A percentile compares a stretch with the other conserved stretches of the same genome.
Evolutionary conservation across 2,329 filamentous ascomycete genomes (phyloP).

Genomic region (Fusarium albosuccineum): DNA sequence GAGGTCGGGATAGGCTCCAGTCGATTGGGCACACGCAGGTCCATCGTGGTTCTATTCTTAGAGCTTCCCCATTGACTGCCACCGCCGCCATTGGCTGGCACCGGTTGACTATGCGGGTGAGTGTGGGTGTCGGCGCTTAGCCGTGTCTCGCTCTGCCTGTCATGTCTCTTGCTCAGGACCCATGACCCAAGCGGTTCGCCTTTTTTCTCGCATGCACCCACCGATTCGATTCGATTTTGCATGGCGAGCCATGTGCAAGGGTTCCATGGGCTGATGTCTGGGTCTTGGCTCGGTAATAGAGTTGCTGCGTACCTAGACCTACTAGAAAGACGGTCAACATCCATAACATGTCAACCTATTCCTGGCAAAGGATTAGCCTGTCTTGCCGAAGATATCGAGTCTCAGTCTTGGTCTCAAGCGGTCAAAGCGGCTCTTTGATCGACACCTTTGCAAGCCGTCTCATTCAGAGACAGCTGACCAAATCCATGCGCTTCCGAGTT

Average conservation of each 20-base stretch:
- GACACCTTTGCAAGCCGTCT: background rate
- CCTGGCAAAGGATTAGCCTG: background rate
- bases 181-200: constrained; percentile 31
- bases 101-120: constrained; percentile 38
- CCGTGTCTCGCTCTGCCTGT: constrained; percentile 38
- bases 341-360: too few relatives aligned
- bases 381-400: background rate
- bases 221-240: constrained; percentile 14
- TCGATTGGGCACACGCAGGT: constrained; percentile 30
- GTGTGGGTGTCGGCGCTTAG: constrained; percentile 47
- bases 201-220: constrained; percentile 27
- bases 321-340: constrained; percentile 34
- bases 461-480: constrained; percentile 1
- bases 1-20: constrained; percentile 35
- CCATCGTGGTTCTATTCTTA: constrained; percentile 44
- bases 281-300: too few relatives aligned
- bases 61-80: constrained; percentile 23
- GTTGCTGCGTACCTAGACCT: background rate
- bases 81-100: constrained; percentile 31
- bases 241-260: constrained; percentile 38
- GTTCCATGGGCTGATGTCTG: constrained; percentile 30
- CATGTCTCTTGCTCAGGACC: constrained; percentile 33
- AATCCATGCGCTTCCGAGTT: background rate
- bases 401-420: background rate
- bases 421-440: constrained; percentile 9